Conservation (phyloP, 768 basidiomycete genomes). For the Lactarius psammicola region DNA sequence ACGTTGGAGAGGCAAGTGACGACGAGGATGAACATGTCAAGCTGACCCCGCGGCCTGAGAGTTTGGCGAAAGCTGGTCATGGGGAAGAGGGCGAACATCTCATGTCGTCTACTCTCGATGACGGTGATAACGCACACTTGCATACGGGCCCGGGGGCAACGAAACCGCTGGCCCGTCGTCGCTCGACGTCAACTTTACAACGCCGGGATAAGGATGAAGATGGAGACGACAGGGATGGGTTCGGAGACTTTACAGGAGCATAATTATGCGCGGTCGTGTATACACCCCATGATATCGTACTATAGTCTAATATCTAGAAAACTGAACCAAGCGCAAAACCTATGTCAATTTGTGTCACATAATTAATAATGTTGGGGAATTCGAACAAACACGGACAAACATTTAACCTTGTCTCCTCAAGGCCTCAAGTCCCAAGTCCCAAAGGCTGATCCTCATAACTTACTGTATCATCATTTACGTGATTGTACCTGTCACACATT, state of each 20-base stretch:
- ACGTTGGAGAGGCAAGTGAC: conserved; percentile 70
- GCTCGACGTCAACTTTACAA: conserved; percentile 22
- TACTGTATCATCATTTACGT: no score
- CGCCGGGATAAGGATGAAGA: conserved; percentile 5
- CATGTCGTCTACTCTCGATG: conserved; percentile 39
- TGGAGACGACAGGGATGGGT: conserved; percentile 17
- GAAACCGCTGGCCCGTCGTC: conserved; percentile 20
- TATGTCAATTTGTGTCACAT: no score
- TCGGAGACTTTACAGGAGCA: conserved; percentile 21
- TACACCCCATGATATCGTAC: neutral
- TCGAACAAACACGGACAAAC: neutral
- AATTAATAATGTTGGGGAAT: neutral
- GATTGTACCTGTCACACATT: neutral
- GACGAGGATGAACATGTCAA: conserved; percentile 50
- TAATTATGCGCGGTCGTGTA: neutral
- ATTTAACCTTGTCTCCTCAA: neutral
- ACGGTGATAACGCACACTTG: conserved; percentile 35
- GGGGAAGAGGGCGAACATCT: conserved; percentile 43
- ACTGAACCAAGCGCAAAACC: neutral
- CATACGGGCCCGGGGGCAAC: conserved; percentile 5
- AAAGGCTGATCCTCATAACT: no score
- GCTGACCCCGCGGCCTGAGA: conserved; percentile 40
- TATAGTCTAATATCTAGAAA: neutral
- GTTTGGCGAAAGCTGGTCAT: conserved; percentile 22
- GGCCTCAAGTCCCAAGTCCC: no score